A percentile compares a stretch with the other conserved stretches of the same genome.
phyloP scores from a whole-genome alignment of 2,329 filamentous ascomycete species.

The Balansia obtecta region DNA sequence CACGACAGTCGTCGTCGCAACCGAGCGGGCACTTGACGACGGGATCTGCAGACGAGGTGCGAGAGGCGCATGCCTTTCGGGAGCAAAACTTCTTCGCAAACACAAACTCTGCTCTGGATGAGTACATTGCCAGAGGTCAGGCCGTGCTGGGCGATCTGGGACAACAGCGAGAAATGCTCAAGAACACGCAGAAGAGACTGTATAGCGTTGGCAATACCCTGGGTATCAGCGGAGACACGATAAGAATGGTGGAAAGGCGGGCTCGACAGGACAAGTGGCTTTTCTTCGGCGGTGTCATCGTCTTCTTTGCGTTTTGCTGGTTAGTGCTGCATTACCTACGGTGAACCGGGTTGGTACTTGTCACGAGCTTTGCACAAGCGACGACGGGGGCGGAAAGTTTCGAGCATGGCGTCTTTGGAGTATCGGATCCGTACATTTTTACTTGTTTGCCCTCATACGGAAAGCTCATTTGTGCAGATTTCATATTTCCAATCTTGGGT shows the following conservation, averaged over 20 bases:
- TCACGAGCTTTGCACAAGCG: neutral
- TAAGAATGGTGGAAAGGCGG: conserved; percentile 86
- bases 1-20: conserved; percentile 29
- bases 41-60: conserved; percentile 48
- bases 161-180: conserved; percentile 85
- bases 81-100: conserved; percentile 80
- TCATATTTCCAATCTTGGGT: too few relatives aligned
- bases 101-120: conserved; percentile 78
- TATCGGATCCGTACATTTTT: conserved; percentile 5
- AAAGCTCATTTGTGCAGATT: neutral
- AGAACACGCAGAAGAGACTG: conserved; percentile 80
- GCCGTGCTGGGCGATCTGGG: conserved; percentile 82
- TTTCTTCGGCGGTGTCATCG: conserved; percentile 72
- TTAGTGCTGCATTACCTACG: conserved; percentile 75
- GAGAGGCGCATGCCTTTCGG: conserved; percentile 73
- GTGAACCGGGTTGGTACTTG: conserved; percentile 10
- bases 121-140: conserved; percentile 84
- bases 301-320: conserved; percentile 90
- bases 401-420: conserved; percentile 9
- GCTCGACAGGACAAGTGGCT: conserved; percentile 98
- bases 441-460: conserved; percentile 4
- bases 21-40: conserved; percentile 18
- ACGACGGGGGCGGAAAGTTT: neutral
- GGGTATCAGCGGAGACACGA: conserved; percentile 88
- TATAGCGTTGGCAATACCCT: conserved; percentile 92